Base-by-base conservation (phyloP, 1,284 basidiomycete species). In the Melampsora americana region DNA sequence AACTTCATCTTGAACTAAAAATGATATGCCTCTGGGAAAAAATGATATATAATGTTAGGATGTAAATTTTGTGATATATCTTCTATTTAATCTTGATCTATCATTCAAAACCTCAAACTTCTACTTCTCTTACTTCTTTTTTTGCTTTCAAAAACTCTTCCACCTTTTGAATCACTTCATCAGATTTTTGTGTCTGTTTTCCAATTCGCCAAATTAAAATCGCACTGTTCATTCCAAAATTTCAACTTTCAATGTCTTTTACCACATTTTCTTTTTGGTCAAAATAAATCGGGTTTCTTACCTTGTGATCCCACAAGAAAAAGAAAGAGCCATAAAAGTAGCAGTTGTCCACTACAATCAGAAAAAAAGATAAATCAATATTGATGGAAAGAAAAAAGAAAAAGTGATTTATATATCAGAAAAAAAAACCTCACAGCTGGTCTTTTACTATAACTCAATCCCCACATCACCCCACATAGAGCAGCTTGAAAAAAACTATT, bases 401-500 rank as follows among this genome's bases (percentile, higher is more conserved):
- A 39, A 59, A 2, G 2, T 12, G 18, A 11, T 39, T 7, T 18
- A 5, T 7, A 26, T n/a, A 20, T 4, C 9, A 68, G 20, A 12
- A 11, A 39, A 46, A 30, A 59, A 53, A 20, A n/a, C 50, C 72
- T 26, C n/a, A 75, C 72, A 42, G 72, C 72, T 2, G 72, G 72
- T 48, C 65, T 28, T 26, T 48, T 28, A 62, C 46, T 48, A 64
- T 73, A 69, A 6, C 64, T 67, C 20, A 76, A 64, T 16, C 77
- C 70, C 77, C 77, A 77, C 77, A 77, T 77, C 32, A 66, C 59
- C 26, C 48, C 64, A 44, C 77, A 77, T 32, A 77, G 39, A 9
- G 66, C 64, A 48, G 71, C 70, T 61, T 77, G 77, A 28, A 77
- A 77, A 42, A 77, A 16, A 14, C 72, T 76, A 42, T 77, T 77